Conservation (phyloP, 495 filamentous ascomycete species). For the Lophiostoma macrostomum region DNA sequence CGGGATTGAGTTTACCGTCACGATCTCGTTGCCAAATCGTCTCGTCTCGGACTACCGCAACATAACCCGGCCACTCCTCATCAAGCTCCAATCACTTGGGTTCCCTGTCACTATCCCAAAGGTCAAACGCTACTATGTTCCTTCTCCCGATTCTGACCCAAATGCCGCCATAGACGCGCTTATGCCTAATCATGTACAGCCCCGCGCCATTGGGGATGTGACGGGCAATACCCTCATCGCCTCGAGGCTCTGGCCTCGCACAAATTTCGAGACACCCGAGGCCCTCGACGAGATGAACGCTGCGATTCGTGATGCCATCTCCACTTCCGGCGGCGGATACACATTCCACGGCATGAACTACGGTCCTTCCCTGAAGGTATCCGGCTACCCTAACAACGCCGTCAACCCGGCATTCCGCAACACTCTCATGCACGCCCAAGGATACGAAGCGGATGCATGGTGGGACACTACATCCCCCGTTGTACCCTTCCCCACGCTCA, state of each 20-base stretch:
- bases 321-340: slow-evolving; percentile 16
- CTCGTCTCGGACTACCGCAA: not conserved
- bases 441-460: not conserved
- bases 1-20: slow-evolving; percentile 13
- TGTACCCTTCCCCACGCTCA: not conserved
- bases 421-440: slow-evolving; percentile 21
- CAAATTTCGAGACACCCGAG: not conserved
- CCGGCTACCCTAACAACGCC: slow-evolving; percentile 17
- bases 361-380: not conserved
- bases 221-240: slow-evolving; percentile 20
- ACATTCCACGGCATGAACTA: slow-evolving; percentile 30
- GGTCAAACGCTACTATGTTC: not conserved
- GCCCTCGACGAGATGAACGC: not conserved
- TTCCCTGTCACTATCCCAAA: not conserved
- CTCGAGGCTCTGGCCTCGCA: slow-evolving; percentile 16
- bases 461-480: slow-evolving; percentile 12
- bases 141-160: not conserved
- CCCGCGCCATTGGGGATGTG: slow-evolving; percentile 11
- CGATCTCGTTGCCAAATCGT: slow-evolving; percentile 10
- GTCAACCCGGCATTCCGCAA: slow-evolving; percentile 20
- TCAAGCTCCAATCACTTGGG: slow-evolving; percentile 12
- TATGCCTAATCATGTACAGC: no score
- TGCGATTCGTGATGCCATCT: slow-evolving; percentile 18
- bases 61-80: slow-evolving; percentile 10
- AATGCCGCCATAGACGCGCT: not conserved